phyloP scores from a whole-genome alignment of 345 rosid species.

The Salix purpurea region DNA sequence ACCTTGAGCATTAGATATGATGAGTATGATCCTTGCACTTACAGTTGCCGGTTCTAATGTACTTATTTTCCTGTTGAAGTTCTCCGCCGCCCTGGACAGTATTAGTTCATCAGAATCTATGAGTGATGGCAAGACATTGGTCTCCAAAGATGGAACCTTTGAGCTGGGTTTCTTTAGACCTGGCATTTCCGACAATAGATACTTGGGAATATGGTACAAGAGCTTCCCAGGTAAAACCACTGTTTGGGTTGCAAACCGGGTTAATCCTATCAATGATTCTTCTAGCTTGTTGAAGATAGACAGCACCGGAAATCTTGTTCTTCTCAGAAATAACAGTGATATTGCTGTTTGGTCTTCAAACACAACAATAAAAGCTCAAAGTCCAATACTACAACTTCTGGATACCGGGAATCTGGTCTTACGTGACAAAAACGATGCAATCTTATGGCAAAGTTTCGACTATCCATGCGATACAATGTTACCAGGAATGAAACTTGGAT shows the following conservation, averaged over 20 bases:
- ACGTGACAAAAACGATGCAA: not conserved
- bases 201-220: conserved; percentile 2
- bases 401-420: conserved; percentile 23
- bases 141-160: conserved; percentile 6
- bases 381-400: conserved; percentile 11
- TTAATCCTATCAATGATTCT: not conserved
- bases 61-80: not conserved
- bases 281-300: conserved; percentile 8
- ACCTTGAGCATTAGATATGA: not conserved
- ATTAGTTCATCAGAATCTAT: conserved; percentile 3
- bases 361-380: not conserved
- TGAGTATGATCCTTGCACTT: not conserved
- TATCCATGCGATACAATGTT: not conserved
- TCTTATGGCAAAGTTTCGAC: not conserved
- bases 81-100: conserved; percentile 3
- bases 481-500: not conserved
- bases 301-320: conserved; percentile 15
- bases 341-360: conserved; percentile 21
- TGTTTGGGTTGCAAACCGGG: conserved; percentile 1
- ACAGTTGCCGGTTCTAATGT: not conserved
- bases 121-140: conserved; percentile 4
- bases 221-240: not conserved
- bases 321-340: not conserved
- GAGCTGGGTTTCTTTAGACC: not conserved
- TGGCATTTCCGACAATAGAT: not conserved